Base-by-base conservation (phyloP, 805 yeast species). In the Spathaspora passalidarum region DNA sequence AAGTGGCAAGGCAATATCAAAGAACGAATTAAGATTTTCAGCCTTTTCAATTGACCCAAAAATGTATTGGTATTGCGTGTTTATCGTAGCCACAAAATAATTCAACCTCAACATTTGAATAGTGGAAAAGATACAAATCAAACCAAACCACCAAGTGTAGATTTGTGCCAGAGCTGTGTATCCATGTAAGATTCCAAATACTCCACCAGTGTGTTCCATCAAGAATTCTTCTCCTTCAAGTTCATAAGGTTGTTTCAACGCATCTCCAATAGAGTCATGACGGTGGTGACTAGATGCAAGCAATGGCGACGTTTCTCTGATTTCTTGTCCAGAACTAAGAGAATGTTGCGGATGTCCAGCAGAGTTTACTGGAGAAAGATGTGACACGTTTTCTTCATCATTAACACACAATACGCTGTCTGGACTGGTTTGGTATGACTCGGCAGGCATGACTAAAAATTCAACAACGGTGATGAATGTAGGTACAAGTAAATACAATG, bases 11-110 rank as follows among this genome's bases (percentile, higher is more conserved):
- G 80, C 80, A 37, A 77, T 53, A 57, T 79, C 82, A 48, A 79
- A 79, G 40, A 76, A 57, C 47, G 62, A 66, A 56, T 77, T 78
- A 50, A 79, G 66, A 18, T 55, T 46, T 35, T 66, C 68, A 3
- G 81, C 78, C 26, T 43, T 47, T 8, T 50, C 48, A 13, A 62
- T 49, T 0, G 80, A 75, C 16, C 63, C 63, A 37, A 79, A 63
- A 44, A 79, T 56, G 52, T 62, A 79, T 10, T 73, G 59, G 54
- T 79, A 79, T 56, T 79, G 84, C n/a, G 82, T 69, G 43, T 75
- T 72, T 47, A 79, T 68, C 14, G 84, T 79, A 19, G 83, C 82
- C 42, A 79, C 83, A 58, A 79, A 79, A 60, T 79, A 79, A 60
- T 79, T 79, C 45, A 79, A 62, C 54, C 83, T 63, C 48, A 79